These are phyloP conservation scores for Paramecium tetraurelia DNA, from an alignment of 73 alveolate species.

Conservation along the genomic window DNA sequence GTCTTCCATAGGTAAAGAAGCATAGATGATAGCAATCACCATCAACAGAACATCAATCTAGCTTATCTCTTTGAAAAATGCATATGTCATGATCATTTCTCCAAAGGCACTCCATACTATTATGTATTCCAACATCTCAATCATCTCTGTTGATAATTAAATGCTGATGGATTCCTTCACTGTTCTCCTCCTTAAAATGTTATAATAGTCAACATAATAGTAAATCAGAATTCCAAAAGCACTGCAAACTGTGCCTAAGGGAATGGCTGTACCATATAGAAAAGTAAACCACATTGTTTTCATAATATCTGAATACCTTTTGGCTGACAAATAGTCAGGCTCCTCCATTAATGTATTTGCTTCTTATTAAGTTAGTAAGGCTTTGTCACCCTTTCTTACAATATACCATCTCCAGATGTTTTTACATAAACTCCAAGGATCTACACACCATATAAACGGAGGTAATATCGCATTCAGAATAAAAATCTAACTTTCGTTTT, in stretches of 20 bases:
- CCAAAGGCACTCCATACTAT: constrained; percentile 57
- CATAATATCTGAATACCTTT: constrained; percentile 60
- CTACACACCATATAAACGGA: constrained; percentile 54
- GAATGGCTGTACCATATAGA: constrained; percentile 46
- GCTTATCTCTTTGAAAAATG: constrained; percentile 31
- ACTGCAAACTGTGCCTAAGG: constrained; percentile 45
- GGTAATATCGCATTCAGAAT: constrained; percentile 51
- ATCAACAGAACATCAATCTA: constrained; percentile 8
- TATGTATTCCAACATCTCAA: constrained; percentile 44
- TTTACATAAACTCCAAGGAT: constrained; percentile 50
- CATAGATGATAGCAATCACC: constrained; percentile 39
- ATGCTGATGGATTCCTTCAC: constrained; percentile 43
- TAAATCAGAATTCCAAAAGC: constrained; percentile 18
- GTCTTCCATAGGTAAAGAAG: constrained; percentile 46
- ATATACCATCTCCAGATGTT: constrained; percentile 37
- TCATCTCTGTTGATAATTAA: constrained; percentile 51
- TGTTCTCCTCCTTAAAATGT: constrained; percentile 56
- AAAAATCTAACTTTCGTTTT: constrained; percentile 49
- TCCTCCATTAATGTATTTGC: constrained; percentile 59
- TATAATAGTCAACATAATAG: constrained; percentile 45
- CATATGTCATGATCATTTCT: constrained; percentile 34
- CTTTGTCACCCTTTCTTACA: background rate
- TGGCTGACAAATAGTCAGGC: constrained; percentile 41
- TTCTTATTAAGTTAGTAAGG: constrained; percentile 50
- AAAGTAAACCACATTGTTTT: constrained; percentile 65